Evolutionary conservation across 139 green algal genomes (phyloP).

Genomic region (Chlorella sp.): DNA sequence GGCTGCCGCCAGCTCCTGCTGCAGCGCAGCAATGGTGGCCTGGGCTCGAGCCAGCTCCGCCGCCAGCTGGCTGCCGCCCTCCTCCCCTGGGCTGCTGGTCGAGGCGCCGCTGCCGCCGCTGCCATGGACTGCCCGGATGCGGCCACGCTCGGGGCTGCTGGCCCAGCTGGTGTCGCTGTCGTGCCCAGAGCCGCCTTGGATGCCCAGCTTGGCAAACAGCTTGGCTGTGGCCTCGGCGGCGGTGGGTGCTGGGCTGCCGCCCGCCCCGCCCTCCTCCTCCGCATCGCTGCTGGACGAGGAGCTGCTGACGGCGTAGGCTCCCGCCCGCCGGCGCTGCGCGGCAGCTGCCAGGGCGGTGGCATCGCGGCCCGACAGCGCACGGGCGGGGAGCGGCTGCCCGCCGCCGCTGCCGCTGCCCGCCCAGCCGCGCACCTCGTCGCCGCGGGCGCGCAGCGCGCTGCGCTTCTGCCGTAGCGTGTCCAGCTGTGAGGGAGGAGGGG

Average conservation of each 20-base stretch:
- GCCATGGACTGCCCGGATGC: not conserved
- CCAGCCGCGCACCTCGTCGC: not conserved
- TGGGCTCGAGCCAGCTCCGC: not conserved
- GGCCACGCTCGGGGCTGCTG: slow-evolving; percentile 19
- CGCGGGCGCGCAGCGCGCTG: slow-evolving; percentile 15
- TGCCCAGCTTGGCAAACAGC: slow-evolving; percentile 35
- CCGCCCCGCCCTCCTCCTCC: not conserved
- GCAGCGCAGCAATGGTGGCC: slow-evolving; percentile 23
- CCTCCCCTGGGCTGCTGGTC: not conserved
- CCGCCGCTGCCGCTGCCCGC: not conserved
- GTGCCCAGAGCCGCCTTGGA: slow-evolving; percentile 14
- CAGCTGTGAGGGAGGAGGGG: not conserved
- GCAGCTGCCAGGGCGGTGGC: not conserved
- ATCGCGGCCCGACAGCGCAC: not conserved
- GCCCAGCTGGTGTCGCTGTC: slow-evolving; percentile 37
- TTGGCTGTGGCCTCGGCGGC: slow-evolving; percentile 17
- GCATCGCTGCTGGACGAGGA: slow-evolving; percentile 10
- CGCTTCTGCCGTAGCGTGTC: slow-evolving; percentile 31
- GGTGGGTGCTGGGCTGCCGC: not conserved
- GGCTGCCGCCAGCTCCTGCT: slow-evolving; percentile 32
- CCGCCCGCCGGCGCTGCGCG: not conserved
- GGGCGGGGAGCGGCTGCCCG: too few relatives aligned
- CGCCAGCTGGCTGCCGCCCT: not conserved
- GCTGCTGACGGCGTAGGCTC: slow-evolving; percentile 6
- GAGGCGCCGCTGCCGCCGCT: too few relatives aligned